phyloP scores from a whole-genome alignment of 2,329 filamentous ascomycete genomes.

The Sclerotinia borealis region DNA sequence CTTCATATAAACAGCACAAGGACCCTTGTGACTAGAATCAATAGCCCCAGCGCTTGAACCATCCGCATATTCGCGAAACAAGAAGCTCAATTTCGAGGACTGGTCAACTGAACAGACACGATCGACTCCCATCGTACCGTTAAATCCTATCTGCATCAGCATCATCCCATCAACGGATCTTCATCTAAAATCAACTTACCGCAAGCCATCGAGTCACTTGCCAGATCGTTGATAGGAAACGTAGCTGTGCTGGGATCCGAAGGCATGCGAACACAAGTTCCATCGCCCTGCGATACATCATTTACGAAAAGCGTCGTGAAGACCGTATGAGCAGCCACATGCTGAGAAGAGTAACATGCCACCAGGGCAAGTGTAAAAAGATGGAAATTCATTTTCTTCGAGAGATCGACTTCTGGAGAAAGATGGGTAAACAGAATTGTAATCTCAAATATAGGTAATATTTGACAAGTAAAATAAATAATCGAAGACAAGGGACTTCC shows the following conservation, averaged over 20 bases:
- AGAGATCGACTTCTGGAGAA: background rate
- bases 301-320: conserved; percentile 60
- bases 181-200: conserved; percentile 43
- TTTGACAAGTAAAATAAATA: background rate
- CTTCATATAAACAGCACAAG: conserved; percentile 70
- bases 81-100: conserved; percentile 39
- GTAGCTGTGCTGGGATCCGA: conserved; percentile 46
- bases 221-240: conserved; percentile 50
- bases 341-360: conserved; percentile 12
- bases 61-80: conserved; percentile 58
- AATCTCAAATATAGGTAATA: background rate
- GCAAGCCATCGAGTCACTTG: conserved; percentile 62
- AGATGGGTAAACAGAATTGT: background rate
- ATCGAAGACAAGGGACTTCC: background rate
- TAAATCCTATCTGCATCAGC: conserved; percentile 34
- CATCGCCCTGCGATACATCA: conserved; percentile 60
- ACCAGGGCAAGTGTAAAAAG: conserved; percentile 17
- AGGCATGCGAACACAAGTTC: conserved; percentile 65
- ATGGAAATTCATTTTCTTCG: background rate
- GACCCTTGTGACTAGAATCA: conserved; percentile 57
- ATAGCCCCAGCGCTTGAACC: conserved; percentile 48
- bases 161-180: background rate
- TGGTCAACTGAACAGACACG: conserved; percentile 38
- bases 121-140: conserved; percentile 42
- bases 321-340: conserved; percentile 50